Evolutionary conservation across 805 yeast genomes (phyloP).

Genomic region (Pichia thaimueangensis): DNA sequence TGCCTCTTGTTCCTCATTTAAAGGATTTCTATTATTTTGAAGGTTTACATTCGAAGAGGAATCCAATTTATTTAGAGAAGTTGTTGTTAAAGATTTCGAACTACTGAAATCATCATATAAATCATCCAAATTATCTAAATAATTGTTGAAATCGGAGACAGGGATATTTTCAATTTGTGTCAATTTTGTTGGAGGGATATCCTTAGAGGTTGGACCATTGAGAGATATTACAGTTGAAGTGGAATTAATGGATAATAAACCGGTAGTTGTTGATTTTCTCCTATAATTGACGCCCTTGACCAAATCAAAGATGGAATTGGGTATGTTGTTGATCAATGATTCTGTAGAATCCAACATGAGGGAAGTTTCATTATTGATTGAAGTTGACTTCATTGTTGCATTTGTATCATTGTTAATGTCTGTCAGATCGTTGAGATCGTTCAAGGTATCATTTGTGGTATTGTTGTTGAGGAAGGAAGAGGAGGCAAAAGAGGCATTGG

Average conservation of each 20-base stretch:
- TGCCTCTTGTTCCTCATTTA: constrained; percentile 20
- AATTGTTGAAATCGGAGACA: constrained; percentile 37
- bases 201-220: constrained; percentile 66
- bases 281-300: constrained; percentile 52
- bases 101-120: constrained; percentile 41
- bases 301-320: constrained; percentile 37
- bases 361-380: background rate
- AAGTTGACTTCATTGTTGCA: background rate
- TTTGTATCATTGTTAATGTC: background rate
- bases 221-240: constrained; percentile 42
- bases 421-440: background rate
- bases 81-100: constrained; percentile 37
- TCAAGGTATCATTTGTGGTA: background rate
- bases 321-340: background rate
- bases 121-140: constrained; percentile 36
- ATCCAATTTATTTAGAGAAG: constrained; percentile 35
- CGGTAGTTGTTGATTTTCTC: constrained; percentile 25
- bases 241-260: constrained; percentile 25
- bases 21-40: constrained; percentile 3
- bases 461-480: constrained; percentile 2
- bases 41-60: constrained; percentile 14
- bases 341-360: constrained; percentile 5
- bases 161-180: constrained; percentile 44
- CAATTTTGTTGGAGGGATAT: constrained; percentile 77
- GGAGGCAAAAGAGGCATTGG: constrained; percentile 1